Conservation (phyloP, 164 flowering plant species). For the Paratinospora sagittata region DNA sequence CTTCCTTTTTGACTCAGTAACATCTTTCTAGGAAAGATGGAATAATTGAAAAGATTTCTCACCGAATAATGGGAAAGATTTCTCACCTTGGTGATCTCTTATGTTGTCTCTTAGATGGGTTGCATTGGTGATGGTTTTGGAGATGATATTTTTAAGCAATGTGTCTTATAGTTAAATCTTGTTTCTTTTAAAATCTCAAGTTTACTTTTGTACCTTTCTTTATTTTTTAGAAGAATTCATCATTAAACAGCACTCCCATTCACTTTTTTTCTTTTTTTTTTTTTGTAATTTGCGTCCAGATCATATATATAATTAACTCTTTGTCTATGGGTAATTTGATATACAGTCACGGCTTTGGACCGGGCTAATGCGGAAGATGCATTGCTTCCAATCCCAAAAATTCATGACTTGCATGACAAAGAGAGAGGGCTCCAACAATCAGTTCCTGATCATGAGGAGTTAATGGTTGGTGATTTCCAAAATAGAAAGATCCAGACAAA, state of each 20-base stretch:
- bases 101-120: background rate
- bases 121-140: background rate
- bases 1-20: background rate
- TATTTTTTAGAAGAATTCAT: background rate
- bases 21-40: background rate
- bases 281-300: background rate
- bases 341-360: conserved; percentile 74
- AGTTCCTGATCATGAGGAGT: conserved; percentile 18
- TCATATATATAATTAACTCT: conserved; percentile 14
- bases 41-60: background rate
- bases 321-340: conserved; percentile 12
- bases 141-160: background rate
- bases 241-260: background rate
- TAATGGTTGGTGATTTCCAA: conserved; percentile 19
- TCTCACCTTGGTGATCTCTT: background rate
- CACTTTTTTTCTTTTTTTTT: background rate
- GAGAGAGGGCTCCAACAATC: conserved; percentile 21
- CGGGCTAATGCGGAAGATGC: conserved; percentile 92
- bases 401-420: conserved; percentile 37
- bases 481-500: conserved; percentile 15
- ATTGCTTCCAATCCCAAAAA: conserved; percentile 57
- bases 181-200: background rate
- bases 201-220: background rate
- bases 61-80: background rate
- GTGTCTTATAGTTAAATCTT: background rate